Conservation (phyloP, 2,329 filamentous ascomycete genomes). For the Amylocarpus encephaloides region DNA sequence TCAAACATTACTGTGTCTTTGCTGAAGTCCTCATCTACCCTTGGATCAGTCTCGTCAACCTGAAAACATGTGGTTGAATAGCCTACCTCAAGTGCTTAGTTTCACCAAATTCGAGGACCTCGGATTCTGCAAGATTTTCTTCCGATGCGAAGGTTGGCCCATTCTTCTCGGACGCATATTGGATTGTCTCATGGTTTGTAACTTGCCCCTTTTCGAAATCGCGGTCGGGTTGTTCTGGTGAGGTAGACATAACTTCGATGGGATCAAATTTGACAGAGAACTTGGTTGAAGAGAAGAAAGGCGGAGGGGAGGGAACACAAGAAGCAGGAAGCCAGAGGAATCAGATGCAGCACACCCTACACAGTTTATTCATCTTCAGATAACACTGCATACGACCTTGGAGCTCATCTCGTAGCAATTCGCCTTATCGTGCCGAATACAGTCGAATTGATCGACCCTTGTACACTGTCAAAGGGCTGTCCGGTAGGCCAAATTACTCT, state of each 20-base stretch:
- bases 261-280: not conserved
- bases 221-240: not conserved
- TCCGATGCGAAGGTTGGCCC: not conserved
- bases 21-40: slow-evolving; percentile 35
- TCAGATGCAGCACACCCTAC: too few species aligned
- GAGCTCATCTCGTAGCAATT: too few species aligned
- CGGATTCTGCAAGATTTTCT: not conserved
- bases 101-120: slow-evolving; percentile 2
- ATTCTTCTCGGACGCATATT: not conserved
- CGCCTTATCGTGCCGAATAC: too few species aligned
- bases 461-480: too few species aligned
- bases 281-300: not conserved
- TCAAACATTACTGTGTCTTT: slow-evolving; percentile 31
- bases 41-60: not conserved
- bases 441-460: too few species aligned
- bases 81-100: slow-evolving; percentile 2
- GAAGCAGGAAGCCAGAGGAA: too few species aligned
- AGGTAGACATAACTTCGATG: not conserved
- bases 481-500: too few species aligned
- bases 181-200: not conserved
- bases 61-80: not conserved
- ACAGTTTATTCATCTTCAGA: too few species aligned
- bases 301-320: not conserved
- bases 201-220: not conserved
- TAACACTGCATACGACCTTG: too few species aligned